Conservation (phyloP, 2,329 filamentous ascomycete genomes). For the Aplosporella prunicola region DNA sequence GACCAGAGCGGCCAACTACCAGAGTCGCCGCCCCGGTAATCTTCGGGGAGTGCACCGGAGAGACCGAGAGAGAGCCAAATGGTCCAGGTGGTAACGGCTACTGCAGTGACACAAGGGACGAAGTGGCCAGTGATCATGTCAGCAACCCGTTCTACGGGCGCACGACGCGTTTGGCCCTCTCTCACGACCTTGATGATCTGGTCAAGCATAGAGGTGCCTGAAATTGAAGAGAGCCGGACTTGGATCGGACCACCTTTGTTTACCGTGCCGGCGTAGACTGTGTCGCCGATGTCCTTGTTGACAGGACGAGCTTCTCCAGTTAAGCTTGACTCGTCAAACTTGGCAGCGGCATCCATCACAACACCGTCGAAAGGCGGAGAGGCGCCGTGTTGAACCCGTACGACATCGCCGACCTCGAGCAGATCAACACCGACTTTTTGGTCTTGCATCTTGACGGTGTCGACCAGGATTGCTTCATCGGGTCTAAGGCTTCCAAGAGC, state of each 20-base stretch:
- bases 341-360: slow-evolving; percentile 47
- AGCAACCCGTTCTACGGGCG: slow-evolving; percentile 66
- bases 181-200: slow-evolving; percentile 68
- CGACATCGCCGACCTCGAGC: slow-evolving; percentile 45
- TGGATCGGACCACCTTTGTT: slow-evolving; percentile 58
- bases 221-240: slow-evolving; percentile 53
- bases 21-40: slow-evolving; percentile 44
- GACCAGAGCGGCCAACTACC: slow-evolving; percentile 66
- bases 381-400: slow-evolving; percentile 66
- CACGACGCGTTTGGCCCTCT: slow-evolving; percentile 66
- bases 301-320: slow-evolving; percentile 68
- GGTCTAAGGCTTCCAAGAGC: slow-evolving; percentile 70
- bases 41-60: slow-evolving; percentile 45
- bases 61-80: slow-evolving; percentile 60
- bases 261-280: slow-evolving; percentile 63
- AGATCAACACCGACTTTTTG: slow-evolving; percentile 53
- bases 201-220: slow-evolving; percentile 67
- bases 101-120: slow-evolving; percentile 60
- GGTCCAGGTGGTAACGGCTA: slow-evolving; percentile 63
- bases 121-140: slow-evolving; percentile 68
- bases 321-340: slow-evolving; percentile 83
- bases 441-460: slow-evolving; percentile 27
- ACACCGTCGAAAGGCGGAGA: slow-evolving; percentile 78
- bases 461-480: slow-evolving; percentile 62
- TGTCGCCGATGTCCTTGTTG: slow-evolving; percentile 52